Base-by-base conservation (phyloP, 1,284 basidiomycete species). In the Bondarzewia mesenterica region DNA sequence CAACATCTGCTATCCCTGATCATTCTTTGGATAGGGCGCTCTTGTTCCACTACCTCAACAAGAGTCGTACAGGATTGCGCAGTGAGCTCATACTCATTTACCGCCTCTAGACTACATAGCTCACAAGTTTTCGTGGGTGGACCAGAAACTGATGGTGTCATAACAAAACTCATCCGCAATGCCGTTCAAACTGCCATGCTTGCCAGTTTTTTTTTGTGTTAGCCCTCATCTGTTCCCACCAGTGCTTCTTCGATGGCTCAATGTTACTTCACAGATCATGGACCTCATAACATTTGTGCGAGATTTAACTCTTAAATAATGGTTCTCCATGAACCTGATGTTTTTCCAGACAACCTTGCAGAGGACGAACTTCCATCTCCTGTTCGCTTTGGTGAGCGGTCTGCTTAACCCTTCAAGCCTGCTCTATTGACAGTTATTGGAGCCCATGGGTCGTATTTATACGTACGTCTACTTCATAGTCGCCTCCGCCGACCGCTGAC, bases 171-270 rank as follows among this genome's bases (percentile, higher is more conserved):
- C 22, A 62, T 61, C 18, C 56, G 54, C n/a, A 54, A 54, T 2
- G 60, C 61, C n/a, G 54, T 63, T 20, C 60, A 65, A 44, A 62
- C 61, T 18, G 61, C 63, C 2, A 52, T 57, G 7, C 45, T 66
- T 7, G 63, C 58, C 2, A 56, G 59, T 5, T 53, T 63, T 16
- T n/a, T 62, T 64, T 35, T 62, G 49, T 16, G 54, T 56, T 26
- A 15, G 53, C 22, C n/a, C n/a, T n/a, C n/a, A n/a, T n/a, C n/a
- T n/a, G n/a, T n/a, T n/a, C n/a, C n/a, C n/a, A n/a, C n/a, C n/a
- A n/a, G n/a, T n/a, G n/a, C n/a, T n/a, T n/a, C n/a, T n/a, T n/a
- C n/a, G n/a, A n/a, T n/a, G n/a, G n/a, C 12, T 45, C 16, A 25
- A 27, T 35, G 21, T 20, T n/a, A n/a, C n/a, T n/a, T n/a, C n/a